A percentile compares a stretch with the other conserved stretches of the same genome.
phyloP scores from a whole-genome alignment of 1,284 basidiomycete genomes.

The Irpex sp. region DNA sequence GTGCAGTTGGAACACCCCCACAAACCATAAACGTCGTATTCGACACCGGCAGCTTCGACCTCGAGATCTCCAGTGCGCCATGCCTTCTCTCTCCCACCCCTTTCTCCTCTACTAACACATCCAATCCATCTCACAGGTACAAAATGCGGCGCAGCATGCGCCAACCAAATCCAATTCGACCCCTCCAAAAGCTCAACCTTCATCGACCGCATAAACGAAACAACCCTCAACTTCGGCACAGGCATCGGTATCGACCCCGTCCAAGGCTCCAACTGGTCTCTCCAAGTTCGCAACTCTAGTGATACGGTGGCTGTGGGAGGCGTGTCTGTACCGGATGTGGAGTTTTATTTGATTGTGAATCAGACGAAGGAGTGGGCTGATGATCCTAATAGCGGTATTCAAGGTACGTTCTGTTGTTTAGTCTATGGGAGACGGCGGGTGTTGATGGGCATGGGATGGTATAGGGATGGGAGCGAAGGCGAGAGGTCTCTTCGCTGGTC shows the following conservation, averaged over 20 bases:
- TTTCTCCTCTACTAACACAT: neutral
- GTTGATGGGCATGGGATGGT: conserved; percentile 30
- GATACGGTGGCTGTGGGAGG: conserved; percentile 48
- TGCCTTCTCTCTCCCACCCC: neutral
- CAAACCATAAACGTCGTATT: conserved; percentile 49
- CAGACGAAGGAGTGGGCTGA: conserved; percentile 46
- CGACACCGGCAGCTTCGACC: conserved; percentile 45
- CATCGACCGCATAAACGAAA: conserved; percentile 36
- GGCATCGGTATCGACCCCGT: conserved; percentile 57
- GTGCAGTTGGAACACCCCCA: conserved; percentile 43
- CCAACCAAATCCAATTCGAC: conserved; percentile 44
- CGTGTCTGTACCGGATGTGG: conserved; percentile 33
- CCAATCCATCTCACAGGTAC: conserved; percentile 30
- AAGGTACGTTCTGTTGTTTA: conserved; percentile 32
- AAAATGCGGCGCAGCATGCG: conserved; percentile 40
- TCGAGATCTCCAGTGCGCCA: conserved; percentile 45
- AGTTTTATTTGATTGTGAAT: conserved; percentile 46
- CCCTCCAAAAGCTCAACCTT: conserved; percentile 47
- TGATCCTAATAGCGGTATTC: conserved; percentile 54
- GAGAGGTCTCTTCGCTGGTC: conserved; percentile 22
- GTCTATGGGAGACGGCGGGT: too few species aligned
- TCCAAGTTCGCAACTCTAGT: conserved; percentile 37
- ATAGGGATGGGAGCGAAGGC: neutral
- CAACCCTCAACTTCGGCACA: conserved; percentile 45
- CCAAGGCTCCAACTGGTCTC: conserved; percentile 39